Base-by-base conservation (phyloP, 2,329 filamentous ascomycete genomes). In the Periconia digitata region DNA sequence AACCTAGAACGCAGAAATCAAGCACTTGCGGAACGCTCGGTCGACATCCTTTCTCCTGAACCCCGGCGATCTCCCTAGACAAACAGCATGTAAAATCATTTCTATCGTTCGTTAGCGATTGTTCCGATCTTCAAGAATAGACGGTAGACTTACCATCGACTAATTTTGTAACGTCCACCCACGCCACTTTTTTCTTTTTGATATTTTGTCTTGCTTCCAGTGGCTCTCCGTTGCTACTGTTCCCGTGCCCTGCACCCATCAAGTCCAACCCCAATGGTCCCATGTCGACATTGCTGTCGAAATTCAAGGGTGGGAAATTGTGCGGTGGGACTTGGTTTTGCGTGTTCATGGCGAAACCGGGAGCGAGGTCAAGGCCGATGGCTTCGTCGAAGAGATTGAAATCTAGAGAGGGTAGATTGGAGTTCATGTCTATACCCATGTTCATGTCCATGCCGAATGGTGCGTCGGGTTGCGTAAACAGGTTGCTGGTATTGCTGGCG, bases 31-130 rank as follows among this genome's bases (percentile, higher is more conserved):
- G 41, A 78, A 62, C 15, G 74, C 74, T 35, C 57, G 46, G 58
- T 77, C 74, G 13, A 77, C 66, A 55, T 76, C 71, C 38, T 67
- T 67, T 40, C 69, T 64, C 49, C 72, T 66, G 49, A 74, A 77
- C 1, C 75, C 75, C 3, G 75, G 73, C 8, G 71, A 59, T 24
- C 73, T 66, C n/a, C 74, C 74, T 8, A 77, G 63, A 51, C 75
- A 78, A 20, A 75, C 66, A 16, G 56, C 67, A 23, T 66, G 60
- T 27, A 64, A 66, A 46, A 71, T 64, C 8, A 74, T 51, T 24
- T 64, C 72, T 74, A 43, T 23, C 36, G 13, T 27, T 27, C 23
- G 56, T 71, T 53, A 74, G 63, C 42, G 44, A 15, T 29, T 16
- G 6, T 39, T 27, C 24, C 36, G 6, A 12, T 8, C 15, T 6